phyloP scores from a whole-genome alignment of 768 basidiomycete species.

The Sarcomyxa edulis region DNA sequence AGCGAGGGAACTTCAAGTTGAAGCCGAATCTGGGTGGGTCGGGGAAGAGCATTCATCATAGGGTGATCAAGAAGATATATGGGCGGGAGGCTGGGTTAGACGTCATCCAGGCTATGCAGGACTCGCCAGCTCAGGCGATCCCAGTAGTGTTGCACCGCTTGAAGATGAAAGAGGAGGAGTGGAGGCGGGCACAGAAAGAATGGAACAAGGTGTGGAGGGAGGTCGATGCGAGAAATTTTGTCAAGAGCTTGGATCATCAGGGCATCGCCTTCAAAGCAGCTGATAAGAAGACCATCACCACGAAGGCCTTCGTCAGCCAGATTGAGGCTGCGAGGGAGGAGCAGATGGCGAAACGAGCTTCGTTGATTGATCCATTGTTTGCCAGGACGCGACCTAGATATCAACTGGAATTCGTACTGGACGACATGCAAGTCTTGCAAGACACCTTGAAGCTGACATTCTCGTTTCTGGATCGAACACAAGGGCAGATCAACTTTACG shows the following conservation, averaged over 20 bases:
- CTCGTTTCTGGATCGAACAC: conserved; percentile 86
- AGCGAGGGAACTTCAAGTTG: conserved; percentile 75
- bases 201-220: conserved; percentile 99
- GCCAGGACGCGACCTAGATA: conserved; percentile 62
- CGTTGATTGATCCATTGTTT: conserved; percentile 48
- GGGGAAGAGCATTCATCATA: conserved; percentile 85
- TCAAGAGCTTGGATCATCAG: conserved; percentile 91
- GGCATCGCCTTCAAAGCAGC: conserved; percentile 83
- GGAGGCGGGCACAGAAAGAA: conserved; percentile 94
- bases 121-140: conserved; percentile 82
- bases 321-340: conserved; percentile 83
- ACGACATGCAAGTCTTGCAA: conserved; percentile 72
- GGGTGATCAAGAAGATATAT: conserved; percentile 96
- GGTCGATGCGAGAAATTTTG: conserved; percentile 90
- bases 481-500: conserved; percentile 59
- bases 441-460: conserved; percentile 87
- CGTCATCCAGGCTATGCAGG: conserved; percentile 85
- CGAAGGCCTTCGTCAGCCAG: conserved; percentile 75
- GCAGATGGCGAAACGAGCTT: conserved; percentile 71
- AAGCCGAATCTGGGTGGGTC: conserved; percentile 86
- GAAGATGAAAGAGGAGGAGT: conserved; percentile 97
- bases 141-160: conserved; percentile 85
- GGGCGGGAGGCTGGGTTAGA: conserved; percentile 81
- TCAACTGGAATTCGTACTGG: conserved; percentile 76
- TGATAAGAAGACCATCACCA: conserved; percentile 81